Percentiles rank a stretch among this genome's conserved stretches.
Conservation (phyloP, 495 filamentous ascomycete genomes). For the Penicillium maclennaniae region DNA sequence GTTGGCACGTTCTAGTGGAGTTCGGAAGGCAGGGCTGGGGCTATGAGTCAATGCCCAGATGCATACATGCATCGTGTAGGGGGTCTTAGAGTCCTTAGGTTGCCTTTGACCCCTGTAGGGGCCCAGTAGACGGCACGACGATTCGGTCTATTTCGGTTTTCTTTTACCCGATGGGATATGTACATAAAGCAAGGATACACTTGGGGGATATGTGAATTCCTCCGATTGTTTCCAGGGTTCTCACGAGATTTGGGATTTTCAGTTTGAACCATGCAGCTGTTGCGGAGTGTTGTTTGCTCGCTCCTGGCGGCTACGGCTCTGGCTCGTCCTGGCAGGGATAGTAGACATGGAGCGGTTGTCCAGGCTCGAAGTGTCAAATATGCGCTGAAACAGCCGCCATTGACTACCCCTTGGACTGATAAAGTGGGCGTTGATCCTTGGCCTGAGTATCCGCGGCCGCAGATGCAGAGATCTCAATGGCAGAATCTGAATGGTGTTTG, state of each 20-base stretch:
- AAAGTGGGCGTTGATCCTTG: constrained; percentile 59
- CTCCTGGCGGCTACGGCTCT: constrained; percentile 14
- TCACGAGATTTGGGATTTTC: neutral
- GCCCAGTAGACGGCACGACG: constrained; percentile 2
- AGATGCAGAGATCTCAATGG: constrained; percentile 55
- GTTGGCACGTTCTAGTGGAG: constrained; percentile 15
- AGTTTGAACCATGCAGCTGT: constrained; percentile 14
- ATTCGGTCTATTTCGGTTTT: constrained; percentile 3
- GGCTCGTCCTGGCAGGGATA: constrained; percentile 11
- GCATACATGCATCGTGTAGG: constrained; percentile 2
- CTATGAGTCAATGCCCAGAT: constrained; percentile 4
- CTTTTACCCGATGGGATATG: constrained; percentile 2
- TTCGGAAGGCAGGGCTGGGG: constrained; percentile 6
- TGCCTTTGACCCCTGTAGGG: constrained; percentile 2
- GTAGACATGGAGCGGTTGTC: neutral
- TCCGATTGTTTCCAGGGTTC: neutral
- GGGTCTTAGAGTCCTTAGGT: constrained; percentile 6
- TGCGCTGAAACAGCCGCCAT: constrained; percentile 35
- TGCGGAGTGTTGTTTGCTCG: constrained; percentile 9
- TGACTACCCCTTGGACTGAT: constrained; percentile 61
- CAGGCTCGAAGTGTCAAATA: constrained; percentile 22
- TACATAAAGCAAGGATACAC: constrained; percentile 14
- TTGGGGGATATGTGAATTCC: neutral
- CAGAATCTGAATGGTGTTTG: constrained; percentile 63
- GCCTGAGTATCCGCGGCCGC: constrained; percentile 65